Evolutionary conservation across 352 stramenopile genomes (phyloP).

Genomic region (Phytophthora idaei): DNA sequence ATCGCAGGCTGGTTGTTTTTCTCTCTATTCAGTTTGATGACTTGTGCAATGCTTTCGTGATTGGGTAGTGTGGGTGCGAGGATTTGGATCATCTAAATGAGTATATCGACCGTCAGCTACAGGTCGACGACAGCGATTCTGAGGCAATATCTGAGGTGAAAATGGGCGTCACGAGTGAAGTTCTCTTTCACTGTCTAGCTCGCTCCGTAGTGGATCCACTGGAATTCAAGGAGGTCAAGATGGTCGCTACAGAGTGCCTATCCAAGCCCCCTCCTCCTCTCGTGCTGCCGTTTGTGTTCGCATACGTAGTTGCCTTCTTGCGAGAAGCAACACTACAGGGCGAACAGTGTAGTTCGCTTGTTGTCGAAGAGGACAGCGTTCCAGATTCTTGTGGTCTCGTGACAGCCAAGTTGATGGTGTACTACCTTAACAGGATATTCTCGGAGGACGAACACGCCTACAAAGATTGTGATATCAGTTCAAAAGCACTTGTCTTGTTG

Average conservation of each 20-base stretch:
- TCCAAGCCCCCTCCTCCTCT: slow-evolving; percentile 42
- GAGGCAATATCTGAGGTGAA: background rate
- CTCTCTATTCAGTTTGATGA: slow-evolving; percentile 3
- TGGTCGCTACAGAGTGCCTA: slow-evolving; percentile 63
- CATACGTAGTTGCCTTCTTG: slow-evolving; percentile 53
- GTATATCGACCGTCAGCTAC: slow-evolving; percentile 26
- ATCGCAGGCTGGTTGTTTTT: background rate
- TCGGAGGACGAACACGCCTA: slow-evolving; percentile 39
- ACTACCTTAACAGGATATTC: slow-evolving; percentile 77
- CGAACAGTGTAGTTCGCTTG: slow-evolving; percentile 7
- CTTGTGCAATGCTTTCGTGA: slow-evolving; percentile 15
- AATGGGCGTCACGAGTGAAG: slow-evolving; percentile 3
- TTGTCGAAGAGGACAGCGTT: slow-evolving; percentile 26
- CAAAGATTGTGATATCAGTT: slow-evolving; percentile 27
- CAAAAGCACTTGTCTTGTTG: slow-evolving; percentile 41
- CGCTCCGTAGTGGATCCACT: slow-evolving; percentile 59
- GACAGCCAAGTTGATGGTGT: slow-evolving; percentile 73
- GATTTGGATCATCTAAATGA: slow-evolving; percentile 41
- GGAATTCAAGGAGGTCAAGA: slow-evolving; percentile 85
- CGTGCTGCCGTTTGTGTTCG: slow-evolving; percentile 50
- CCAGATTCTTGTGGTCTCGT: slow-evolving; percentile 51
- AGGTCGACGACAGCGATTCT: background rate
- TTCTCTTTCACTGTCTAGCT: slow-evolving; percentile 47
- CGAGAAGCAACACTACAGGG: slow-evolving; percentile 24
- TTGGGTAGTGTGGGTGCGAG: slow-evolving; percentile 35